A percentile compares a stretch with the other conserved stretches of the same genome.
phyloP scores from a whole-genome alignment of 1,139 yeast genomes.

The Ogataea hybrid region DNA sequence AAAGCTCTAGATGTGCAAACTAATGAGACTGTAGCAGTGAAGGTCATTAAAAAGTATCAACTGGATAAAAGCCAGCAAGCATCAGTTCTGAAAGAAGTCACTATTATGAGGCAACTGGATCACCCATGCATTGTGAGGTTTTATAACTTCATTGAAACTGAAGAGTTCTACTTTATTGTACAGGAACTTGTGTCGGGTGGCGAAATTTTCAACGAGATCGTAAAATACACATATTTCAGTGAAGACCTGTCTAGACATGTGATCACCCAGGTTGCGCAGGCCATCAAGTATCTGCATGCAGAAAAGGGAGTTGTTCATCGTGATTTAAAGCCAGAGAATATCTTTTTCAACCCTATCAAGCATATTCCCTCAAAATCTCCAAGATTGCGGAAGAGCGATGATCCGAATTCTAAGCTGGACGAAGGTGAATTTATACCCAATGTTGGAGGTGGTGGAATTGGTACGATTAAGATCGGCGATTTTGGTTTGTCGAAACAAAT shows the following conservation, averaged over 20 bases:
- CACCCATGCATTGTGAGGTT: slow-evolving; percentile 76
- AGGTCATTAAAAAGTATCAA: slow-evolving; percentile 73
- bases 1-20: slow-evolving; percentile 56
- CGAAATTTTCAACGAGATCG: slow-evolving; percentile 91
- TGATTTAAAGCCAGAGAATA: slow-evolving; percentile 93
- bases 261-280: slow-evolving; percentile 78
- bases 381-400: slow-evolving; percentile 69
- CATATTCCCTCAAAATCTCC: slow-evolving; percentile 50
- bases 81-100: slow-evolving; percentile 77
- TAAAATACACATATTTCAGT: slow-evolving; percentile 83
- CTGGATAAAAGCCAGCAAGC: slow-evolving; percentile 52
- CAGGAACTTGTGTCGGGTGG: slow-evolving; percentile 92
- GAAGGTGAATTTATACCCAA: slow-evolving; percentile 82
- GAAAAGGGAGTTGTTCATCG: slow-evolving; percentile 87
- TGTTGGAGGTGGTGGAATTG: slow-evolving; percentile 89
- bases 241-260: slow-evolving; percentile 86
- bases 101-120: slow-evolving; percentile 69
- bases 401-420: slow-evolving; percentile 66
- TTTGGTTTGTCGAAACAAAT: slow-evolving; percentile 90
- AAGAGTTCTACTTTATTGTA: slow-evolving; percentile 69
- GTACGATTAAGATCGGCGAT: slow-evolving; percentile 83
- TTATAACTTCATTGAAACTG: slow-evolving; percentile 63
- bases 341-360: slow-evolving; percentile 76
- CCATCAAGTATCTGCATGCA: slow-evolving; percentile 78
- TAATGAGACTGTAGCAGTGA: slow-evolving; percentile 68